Percentiles rank a stretch among this genome's conserved stretches.
phyloP scores from a whole-genome alignment of 345 rosid species.

The Citrus inodora region DNA sequence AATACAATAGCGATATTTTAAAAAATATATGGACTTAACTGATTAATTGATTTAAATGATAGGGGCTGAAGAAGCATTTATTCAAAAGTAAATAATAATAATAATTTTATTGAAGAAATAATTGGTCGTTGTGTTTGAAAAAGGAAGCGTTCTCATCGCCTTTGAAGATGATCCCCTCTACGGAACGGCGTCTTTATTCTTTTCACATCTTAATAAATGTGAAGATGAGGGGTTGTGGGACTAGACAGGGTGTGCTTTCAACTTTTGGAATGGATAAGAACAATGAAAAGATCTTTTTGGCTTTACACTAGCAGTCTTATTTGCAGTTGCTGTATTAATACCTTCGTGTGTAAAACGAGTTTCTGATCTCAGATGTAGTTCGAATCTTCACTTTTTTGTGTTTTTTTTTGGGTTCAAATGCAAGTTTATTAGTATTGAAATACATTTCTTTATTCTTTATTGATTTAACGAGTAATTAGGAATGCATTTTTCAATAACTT shows the following conservation, averaged over 20 bases:
- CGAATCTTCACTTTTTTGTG: background rate
- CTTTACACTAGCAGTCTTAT: background rate
- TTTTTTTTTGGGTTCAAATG: background rate
- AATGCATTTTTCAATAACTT: too few relatives aligned
- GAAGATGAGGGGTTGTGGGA: background rate
- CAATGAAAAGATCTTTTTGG: background rate
- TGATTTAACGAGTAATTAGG: background rate
- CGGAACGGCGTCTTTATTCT: background rate
- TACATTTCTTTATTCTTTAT: background rate
- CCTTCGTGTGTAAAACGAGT: background rate
- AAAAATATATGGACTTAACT: too few relatives aligned
- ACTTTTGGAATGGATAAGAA: background rate
- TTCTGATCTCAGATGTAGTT: background rate
- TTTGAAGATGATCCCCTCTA: background rate
- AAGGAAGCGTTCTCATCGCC: background rate
- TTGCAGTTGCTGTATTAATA: background rate
- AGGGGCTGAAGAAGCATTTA: background rate
- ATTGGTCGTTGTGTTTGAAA: background rate
- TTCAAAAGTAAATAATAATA: too few relatives aligned
- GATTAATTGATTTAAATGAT: too few relatives aligned
- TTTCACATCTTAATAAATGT: background rate
- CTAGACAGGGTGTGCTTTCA: background rate
- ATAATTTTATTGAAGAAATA: background rate
- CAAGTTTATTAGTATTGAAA: background rate
- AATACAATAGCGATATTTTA: too few relatives aligned